These are phyloP conservation scores for Gastroboletus turbinatus DNA, from an alignment of 1,284 basidiomycete species.

Conservation along the genomic window DNA sequence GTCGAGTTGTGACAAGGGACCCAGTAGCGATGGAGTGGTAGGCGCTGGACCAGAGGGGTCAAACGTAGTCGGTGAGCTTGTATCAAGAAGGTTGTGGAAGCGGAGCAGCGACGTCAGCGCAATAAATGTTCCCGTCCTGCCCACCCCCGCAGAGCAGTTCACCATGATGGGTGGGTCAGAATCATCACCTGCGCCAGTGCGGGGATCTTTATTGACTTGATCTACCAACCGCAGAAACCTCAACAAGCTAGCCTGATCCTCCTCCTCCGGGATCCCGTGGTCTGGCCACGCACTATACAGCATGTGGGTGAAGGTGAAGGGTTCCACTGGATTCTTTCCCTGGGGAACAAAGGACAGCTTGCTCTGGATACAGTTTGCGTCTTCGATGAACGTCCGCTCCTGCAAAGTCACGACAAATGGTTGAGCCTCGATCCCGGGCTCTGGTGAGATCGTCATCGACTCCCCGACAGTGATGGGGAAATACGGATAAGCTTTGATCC, in stretches of 20 bases:
- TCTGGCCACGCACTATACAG: constrained; percentile 82
- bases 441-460: constrained; percentile 49
- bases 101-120: constrained; percentile 74
- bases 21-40: constrained; percentile 50
- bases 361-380: constrained; percentile 64
- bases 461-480: constrained; percentile 63
- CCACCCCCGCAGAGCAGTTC: constrained; percentile 87
- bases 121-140: constrained; percentile 87
- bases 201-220: constrained; percentile 49
- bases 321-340: constrained; percentile 30
- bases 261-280: constrained; percentile 66
- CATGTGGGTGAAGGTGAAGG: constrained; percentile 65
- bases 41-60: constrained; percentile 19
- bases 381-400: constrained; percentile 42
- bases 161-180: constrained; percentile 77
- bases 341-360: constrained; percentile 40
- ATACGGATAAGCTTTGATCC: constrained; percentile 73
- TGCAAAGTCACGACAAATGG: constrained; percentile 57
- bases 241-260: constrained; percentile 56
- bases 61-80: constrained; percentile 23
- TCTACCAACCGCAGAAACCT: constrained; percentile 66
- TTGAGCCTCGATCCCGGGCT: constrained; percentile 39
- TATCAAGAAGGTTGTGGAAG: constrained; percentile 46
- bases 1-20: constrained; percentile 53
- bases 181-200: constrained; percentile 29